Conservation (phyloP, 2,329 filamentous ascomycete species). For the Lecanoromycetidae sp. region DNA sequence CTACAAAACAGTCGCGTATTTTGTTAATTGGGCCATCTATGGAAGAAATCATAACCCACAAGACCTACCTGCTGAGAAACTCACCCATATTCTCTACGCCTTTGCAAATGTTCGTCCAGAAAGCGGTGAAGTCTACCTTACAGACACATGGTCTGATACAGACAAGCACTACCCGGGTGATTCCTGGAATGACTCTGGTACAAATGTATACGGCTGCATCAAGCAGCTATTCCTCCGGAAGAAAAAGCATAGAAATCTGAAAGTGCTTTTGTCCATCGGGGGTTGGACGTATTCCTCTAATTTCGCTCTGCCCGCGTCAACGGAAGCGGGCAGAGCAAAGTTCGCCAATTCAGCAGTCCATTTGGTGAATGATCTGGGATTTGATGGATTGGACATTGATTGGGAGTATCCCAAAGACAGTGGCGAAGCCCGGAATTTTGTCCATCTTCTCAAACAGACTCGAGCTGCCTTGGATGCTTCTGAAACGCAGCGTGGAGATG, state of each 20-base stretch:
- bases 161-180: constrained; percentile 50
- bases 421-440: constrained; percentile 31
- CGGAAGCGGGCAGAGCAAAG: constrained; percentile 44
- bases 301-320: constrained; percentile 57
- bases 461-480: constrained; percentile 18
- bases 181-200: constrained; percentile 53
- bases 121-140: constrained; percentile 64
- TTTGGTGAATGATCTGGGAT: constrained; percentile 67
- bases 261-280: constrained; percentile 70
- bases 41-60: constrained; percentile 74
- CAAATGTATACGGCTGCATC: constrained; percentile 63
- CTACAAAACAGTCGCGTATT: constrained; percentile 32
- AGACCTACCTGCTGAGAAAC: constrained; percentile 63
- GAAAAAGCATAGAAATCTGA: constrained; percentile 62
- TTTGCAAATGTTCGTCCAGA: constrained; percentile 79
- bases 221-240: constrained; percentile 69
- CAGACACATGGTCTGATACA: constrained; percentile 55
- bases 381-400: constrained; percentile 42
- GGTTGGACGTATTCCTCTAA: constrained; percentile 72
- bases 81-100: constrained; percentile 82
- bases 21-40: constrained; percentile 61
- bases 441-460: constrained; percentile 32
- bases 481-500: constrained; percentile 20
- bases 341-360: constrained; percentile 64
- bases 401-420: constrained; percentile 32